A percentile compares a stretch with the other conserved stretches of the same genome.
These are phyloP conservation scores for Mortierella sp. DNA, from an alignment of 371 early-diverging fungal genomes.

Conservation along the genomic window DNA sequence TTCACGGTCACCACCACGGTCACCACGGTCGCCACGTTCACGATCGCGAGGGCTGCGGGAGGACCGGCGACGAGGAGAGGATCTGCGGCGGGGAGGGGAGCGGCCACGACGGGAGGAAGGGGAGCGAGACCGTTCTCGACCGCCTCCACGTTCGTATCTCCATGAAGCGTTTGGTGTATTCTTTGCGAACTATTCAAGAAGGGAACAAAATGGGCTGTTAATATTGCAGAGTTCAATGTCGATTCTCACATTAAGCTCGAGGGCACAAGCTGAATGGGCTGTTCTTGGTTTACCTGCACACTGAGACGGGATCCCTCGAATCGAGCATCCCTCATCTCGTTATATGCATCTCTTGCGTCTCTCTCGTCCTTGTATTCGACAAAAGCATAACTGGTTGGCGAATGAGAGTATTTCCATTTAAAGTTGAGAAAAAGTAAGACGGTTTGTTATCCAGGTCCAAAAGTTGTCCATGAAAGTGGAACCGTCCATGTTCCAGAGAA, in stretches of 20 bases:
- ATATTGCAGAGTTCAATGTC: background rate
- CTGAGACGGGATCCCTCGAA: constrained; percentile 83
- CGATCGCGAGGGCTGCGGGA: constrained; percentile 24
- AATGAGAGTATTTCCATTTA: background rate
- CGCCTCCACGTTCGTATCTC: constrained; percentile 66
- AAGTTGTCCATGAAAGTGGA: background rate
- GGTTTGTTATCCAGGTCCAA: background rate
- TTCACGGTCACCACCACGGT: background rate
- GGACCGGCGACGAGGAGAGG: constrained; percentile 45
- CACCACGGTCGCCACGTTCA: background rate
- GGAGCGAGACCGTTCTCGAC: constrained; percentile 22
- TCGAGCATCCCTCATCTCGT: constrained; percentile 89
- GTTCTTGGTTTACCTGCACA: constrained; percentile 73
- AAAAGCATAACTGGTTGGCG: constrained; percentile 64
- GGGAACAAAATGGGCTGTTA: background rate
- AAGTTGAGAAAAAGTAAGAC: background rate
- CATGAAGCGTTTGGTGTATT: constrained; percentile 74
- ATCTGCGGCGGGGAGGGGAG: constrained; percentile 38
- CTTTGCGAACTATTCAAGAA: constrained; percentile 71
- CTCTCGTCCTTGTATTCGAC: constrained; percentile 91
- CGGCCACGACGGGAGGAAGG: constrained; percentile 32
- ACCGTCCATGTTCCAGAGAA: background rate
- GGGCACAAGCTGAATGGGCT: background rate
- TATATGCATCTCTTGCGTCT: constrained; percentile 91
- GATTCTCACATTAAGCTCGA: background rate